These are phyloP conservation scores for Boeremia exigua DNA, from an alignment of 2,329 filamentous ascomycete species.

Conservation along the genomic window DNA sequence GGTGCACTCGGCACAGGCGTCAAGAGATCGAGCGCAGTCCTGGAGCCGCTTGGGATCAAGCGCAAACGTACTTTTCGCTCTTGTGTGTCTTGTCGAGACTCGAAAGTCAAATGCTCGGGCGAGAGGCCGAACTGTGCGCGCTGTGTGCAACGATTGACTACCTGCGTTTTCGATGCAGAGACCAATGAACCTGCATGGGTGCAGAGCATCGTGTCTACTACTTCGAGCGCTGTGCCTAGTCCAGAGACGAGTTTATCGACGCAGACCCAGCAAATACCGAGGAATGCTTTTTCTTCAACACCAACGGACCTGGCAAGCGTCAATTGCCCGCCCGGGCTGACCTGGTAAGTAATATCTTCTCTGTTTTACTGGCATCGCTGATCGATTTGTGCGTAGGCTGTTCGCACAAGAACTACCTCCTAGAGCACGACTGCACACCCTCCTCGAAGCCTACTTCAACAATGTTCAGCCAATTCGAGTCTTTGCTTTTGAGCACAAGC, in stretches of 20 bases:
- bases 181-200: constrained; percentile 41
- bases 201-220: constrained; percentile 31
- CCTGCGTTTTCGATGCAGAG: constrained; percentile 39
- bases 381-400: constrained; percentile 21
- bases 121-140: constrained; percentile 38
- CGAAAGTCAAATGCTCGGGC: constrained; percentile 43
- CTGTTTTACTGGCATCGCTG: background rate
- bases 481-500: constrained; percentile 42
- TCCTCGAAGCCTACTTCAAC: constrained; percentile 42
- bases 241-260: constrained; percentile 19
- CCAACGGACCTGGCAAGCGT: constrained; percentile 20
- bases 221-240: constrained; percentile 12
- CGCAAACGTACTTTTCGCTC: constrained; percentile 42
- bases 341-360: constrained; percentile 22
- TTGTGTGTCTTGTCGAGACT: constrained; percentile 39
- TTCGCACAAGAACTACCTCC: constrained; percentile 33
- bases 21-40: constrained; percentile 23
- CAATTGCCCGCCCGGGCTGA: constrained; percentile 30
- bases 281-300: constrained; percentile 17
- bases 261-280: constrained; percentile 22
- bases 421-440: constrained; percentile 29
- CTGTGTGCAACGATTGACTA: constrained; percentile 33
- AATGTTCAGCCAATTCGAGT: constrained; percentile 38
- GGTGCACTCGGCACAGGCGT: constrained; percentile 21
- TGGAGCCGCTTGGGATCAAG: constrained; percentile 37